Evolutionary conservation across 1,284 basidiomycete genomes (phyloP), one percentile per base, ranked within the genome.

Genomic region (Neolentinus lepideus): DNA sequence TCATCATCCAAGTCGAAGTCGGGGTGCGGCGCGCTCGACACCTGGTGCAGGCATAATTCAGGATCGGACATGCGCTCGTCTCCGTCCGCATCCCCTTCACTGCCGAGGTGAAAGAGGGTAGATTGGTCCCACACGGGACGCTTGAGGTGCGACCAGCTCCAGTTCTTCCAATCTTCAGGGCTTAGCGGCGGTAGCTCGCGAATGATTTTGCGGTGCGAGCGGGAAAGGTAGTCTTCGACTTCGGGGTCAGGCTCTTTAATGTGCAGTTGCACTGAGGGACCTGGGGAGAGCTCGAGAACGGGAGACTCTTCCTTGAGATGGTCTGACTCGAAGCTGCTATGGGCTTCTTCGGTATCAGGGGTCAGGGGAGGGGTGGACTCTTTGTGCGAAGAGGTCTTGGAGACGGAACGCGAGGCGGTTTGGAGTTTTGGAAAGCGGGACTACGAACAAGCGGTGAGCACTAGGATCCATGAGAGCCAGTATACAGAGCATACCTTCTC

Each of bases 271-370:
- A 46, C 55, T 29, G 53, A 31, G 26, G 52, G 11, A 31, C n/a
- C 29, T 27, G 47, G 25, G 24, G 14, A 24, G 27, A 35, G 14
- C 31, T 25, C 29, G n/a, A 22, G 26, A 2, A 22, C 21, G n/a
- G 59, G 31, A 14, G 56, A 56, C 50, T 56, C 53, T 35, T 57
- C 56, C 46, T 53, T 53, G 57, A 52, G 21, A 14, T 35, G 45
- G 50, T 11, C 47, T 2, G 54, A 48, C 36, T 54, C 27, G 27
- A 52, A 54, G 14, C 47, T 24, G 47, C 53, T 51, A 10, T 53
- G 52, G 9, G 19, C 63, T 57, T 59, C 68, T 59, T 74, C 73
- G 26, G 71, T 66, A 55, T 75, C 72, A 19, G 71, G 67, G 0
- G 72, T 75, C 43, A 72, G 62, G 36, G 74, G 64, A 2, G 68